Evolutionary conservation across 805 yeast genomes (phyloP).

Genomic region (Blastobotrys robertii): DNA sequence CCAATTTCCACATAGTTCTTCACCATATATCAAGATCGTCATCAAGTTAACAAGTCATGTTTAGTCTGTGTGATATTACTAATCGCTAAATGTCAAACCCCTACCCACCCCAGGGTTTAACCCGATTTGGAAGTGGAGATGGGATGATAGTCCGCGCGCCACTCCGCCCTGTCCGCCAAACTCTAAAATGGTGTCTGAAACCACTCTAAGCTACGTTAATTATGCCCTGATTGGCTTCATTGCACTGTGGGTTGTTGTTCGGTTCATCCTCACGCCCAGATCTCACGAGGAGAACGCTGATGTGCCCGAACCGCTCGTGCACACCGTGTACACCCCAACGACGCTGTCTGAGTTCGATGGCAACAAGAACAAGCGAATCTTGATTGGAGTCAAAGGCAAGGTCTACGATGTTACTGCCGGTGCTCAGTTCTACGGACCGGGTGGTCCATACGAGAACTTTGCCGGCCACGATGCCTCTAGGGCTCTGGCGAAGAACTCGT

Average conservation of each 20-base stretch:
- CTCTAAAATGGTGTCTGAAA: background rate
- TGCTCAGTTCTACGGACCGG: constrained; percentile 85
- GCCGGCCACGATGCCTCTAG: constrained; percentile 95
- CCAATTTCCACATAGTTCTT: no score
- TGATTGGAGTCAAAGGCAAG: constrained; percentile 73
- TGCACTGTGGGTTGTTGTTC: background rate
- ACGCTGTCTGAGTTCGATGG: constrained; percentile 74
- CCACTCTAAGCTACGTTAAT: background rate
- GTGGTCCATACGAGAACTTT: constrained; percentile 88
- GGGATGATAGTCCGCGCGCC: background rate
- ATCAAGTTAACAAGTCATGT: no score
- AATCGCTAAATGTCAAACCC: background rate
- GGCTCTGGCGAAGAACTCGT: constrained; percentile 82
- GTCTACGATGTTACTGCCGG: constrained; percentile 80
- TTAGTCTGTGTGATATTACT: background rate
- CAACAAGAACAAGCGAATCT: constrained; percentile 65
- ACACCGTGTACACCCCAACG: constrained; percentile 55
- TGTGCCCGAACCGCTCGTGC: constrained; percentile 23
- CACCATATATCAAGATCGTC: no score
- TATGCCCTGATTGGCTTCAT: background rate
- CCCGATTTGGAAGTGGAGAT: no score
- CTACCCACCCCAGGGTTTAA: background rate
- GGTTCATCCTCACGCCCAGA: background rate
- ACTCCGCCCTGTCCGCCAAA: background rate
- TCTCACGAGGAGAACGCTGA: background rate